Conservation (phyloP, 1,284 basidiomycete species). For the Xanthoconium separans region DNA sequence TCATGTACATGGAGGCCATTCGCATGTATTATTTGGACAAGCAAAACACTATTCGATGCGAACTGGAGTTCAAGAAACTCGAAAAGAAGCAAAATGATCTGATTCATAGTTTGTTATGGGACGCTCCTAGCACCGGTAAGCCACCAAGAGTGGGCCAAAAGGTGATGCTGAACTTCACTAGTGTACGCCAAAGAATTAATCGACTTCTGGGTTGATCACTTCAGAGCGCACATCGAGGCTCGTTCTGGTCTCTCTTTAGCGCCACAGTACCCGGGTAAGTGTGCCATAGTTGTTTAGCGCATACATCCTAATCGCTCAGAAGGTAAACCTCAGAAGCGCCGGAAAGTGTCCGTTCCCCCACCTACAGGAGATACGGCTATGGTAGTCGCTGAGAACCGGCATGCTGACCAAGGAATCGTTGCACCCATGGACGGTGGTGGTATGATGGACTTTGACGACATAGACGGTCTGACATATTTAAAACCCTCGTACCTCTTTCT, state of each 20-base stretch:
- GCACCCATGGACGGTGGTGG: slow-evolving; percentile 12
- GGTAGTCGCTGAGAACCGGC: slow-evolving; percentile 5
- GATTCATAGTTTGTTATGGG: slow-evolving; percentile 65
- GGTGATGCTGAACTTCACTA: slow-evolving; percentile 29
- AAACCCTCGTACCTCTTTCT: background rate
- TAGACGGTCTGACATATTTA: slow-evolving; percentile 23
- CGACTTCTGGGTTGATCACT: slow-evolving; percentile 71
- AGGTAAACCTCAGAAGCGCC: slow-evolving; percentile 27
- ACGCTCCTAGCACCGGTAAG: slow-evolving; percentile 65
- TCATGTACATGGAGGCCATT: slow-evolving; percentile 44
- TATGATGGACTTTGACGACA: slow-evolving; percentile 24
- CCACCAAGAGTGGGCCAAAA: slow-evolving; percentile 5
- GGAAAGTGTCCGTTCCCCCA: slow-evolving; percentile 16
- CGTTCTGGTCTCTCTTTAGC: slow-evolving; percentile 51
- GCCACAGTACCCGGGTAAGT: slow-evolving; percentile 30
- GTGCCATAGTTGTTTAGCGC: background rate
- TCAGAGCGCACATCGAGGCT: slow-evolving; percentile 65
- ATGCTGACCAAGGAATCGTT: background rate
- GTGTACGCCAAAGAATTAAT: slow-evolving; percentile 63
- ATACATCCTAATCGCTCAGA: slow-evolving; percentile 3
- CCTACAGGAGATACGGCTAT: background rate
- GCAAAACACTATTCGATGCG: slow-evolving; percentile 54
- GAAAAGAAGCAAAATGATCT: slow-evolving; percentile 56
- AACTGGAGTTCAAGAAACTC: slow-evolving; percentile 49
- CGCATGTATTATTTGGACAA: slow-evolving; percentile 64